Evolutionary conservation across 257 asterid genomes (phyloP), one percentile per base, ranked within the genome.

Genomic region (Osmanthus fragrans): DNA sequence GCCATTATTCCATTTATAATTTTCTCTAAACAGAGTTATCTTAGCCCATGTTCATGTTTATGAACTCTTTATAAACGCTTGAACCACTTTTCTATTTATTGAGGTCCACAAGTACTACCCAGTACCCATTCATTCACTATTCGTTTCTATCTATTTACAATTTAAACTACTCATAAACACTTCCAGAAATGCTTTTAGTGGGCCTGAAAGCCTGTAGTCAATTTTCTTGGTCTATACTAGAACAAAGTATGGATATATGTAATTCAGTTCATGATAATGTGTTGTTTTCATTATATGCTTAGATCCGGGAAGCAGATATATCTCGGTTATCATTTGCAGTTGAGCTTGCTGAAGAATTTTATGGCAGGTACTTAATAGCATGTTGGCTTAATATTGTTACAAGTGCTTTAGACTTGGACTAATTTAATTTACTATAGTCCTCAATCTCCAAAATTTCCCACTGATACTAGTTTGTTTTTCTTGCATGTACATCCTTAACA

Each of bases 231-330:
- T 60, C 68, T 21, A 47, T 13, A 15, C 10, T 70, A 12, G 36
- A 25, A 25, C 33, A 25, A n/a, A 11, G 4, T 63, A 63, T 63
- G 33, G 27, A 25, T 63, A 27, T 56, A 25, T 27, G 7, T 25
- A 25, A 12, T 29, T 27, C 6, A 9, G 33, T 75, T 73, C 47
- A 64, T 37, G 70, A 69, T 68, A 63, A 83, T 65, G 3, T 47
- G 72, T 70, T 74, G 71, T 54, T 56, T 54, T 73, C 76, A 68
- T 69, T 78, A 67, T 79, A 15, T 86, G 82, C 73, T 76, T 83
- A 96, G 99, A 90, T 96, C 82, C 99, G 99, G 34, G 99, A 96
- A 88, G 98, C 99, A 78, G 99, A 96, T 84, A 94, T 96, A 78
- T 92, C 97, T 65, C 90, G 98, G 58, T 86, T 96, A 63, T 96